phyloP scores from a whole-genome alignment of 331 rosid species.

The Phaseolus coccineus region DNA sequence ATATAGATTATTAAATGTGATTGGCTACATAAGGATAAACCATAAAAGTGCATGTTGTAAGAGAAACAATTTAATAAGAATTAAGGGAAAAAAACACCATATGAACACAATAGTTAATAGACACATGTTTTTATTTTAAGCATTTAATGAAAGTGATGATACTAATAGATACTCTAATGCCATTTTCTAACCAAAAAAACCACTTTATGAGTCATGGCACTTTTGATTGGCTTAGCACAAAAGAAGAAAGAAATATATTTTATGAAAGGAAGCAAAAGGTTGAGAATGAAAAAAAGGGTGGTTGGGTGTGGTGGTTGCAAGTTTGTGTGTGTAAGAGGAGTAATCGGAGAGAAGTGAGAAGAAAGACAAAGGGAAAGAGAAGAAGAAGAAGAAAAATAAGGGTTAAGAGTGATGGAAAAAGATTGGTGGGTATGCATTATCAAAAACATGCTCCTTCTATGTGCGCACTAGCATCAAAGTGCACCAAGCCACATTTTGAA shows the following conservation, averaged over 20 bases:
- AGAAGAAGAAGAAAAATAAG: background rate
- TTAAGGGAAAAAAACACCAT: background rate
- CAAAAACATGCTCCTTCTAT: conserved; percentile 48
- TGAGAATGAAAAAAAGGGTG: background rate
- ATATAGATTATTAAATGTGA: background rate
- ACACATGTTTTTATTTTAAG: background rate
- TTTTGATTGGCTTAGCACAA: conserved; percentile 23
- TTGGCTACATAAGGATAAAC: background rate
- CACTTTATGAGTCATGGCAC: conserved; percentile 8
- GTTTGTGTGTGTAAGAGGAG: background rate
- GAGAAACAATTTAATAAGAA: background rate
- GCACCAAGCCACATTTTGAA: conserved; percentile 52
- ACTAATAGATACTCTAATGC: background rate
- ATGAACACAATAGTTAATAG: background rate
- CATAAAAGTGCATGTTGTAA: background rate
- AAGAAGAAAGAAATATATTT: conserved; percentile 12
- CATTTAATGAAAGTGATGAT: background rate
- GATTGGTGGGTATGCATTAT: conserved; percentile 59
- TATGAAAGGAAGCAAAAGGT: background rate
- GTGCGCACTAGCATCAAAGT: conserved; percentile 69
- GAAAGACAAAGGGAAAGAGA: conserved; percentile 25
- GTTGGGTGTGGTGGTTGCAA: conserved; percentile 51
- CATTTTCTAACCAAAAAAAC: background rate
- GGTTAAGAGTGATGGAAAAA: conserved; percentile 49
- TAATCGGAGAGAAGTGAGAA: conserved; percentile 39